Conservation (phyloP, 108 stramenopile genomes). For the Schizochytrium sp. region DNA sequence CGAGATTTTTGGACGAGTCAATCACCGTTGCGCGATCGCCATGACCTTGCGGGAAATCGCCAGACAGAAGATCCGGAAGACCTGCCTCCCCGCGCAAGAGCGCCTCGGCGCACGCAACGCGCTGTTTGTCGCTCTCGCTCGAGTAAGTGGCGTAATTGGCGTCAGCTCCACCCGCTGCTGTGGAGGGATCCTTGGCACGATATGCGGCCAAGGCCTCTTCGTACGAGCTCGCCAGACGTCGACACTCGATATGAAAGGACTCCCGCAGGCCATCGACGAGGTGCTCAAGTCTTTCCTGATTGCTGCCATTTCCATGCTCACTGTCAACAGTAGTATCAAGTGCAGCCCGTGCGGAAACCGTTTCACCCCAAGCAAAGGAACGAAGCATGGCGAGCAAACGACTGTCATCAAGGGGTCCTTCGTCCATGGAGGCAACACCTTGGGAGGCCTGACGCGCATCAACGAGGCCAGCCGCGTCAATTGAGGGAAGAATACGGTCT, state of each 20-base stretch:
- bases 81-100: neutral
- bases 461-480: neutral
- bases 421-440: neutral
- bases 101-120: neutral
- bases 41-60: neutral
- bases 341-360: no score
- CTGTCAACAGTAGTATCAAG: neutral
- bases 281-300: neutral
- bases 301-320: neutral
- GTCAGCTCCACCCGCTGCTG: neutral
- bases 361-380: neutral
- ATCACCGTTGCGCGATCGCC: neutral
- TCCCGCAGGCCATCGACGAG: neutral
- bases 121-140: neutral
- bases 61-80: neutral
- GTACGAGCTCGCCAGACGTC: neutral
- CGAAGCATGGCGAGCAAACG: neutral
- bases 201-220: neutral
- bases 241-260: neutral
- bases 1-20: neutral
- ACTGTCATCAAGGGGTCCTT: neutral
- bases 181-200: neutral
- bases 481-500: neutral
- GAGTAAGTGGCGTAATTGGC: neutral
- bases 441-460: neutral